These are phyloP conservation scores for Lipomyces starkeyi DNA, from an alignment of 805 yeast species.

Conservation along the genomic window DNA sequence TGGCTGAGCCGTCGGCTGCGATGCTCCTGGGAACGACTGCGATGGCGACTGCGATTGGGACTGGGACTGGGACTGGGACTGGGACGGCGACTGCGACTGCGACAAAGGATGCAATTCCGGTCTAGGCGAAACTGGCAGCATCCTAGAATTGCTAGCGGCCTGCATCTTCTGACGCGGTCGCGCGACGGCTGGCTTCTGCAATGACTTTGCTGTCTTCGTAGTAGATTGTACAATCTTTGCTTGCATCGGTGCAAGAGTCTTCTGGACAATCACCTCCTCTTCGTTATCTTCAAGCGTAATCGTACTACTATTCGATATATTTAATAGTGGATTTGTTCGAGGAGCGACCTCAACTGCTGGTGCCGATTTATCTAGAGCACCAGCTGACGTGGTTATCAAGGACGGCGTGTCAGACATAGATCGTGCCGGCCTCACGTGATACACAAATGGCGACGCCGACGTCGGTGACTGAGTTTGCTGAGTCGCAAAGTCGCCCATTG, in stretches of 20 bases:
- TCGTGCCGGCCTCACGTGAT: constrained; percentile 10
- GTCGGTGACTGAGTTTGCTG: background rate
- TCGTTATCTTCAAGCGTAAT: background rate
- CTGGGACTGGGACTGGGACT: no score
- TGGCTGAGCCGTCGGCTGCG: constrained; percentile 8
- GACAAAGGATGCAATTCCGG: background rate
- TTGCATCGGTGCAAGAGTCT: constrained; percentile 14
- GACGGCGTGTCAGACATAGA: constrained; percentile 16
- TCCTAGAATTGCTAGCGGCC: background rate
- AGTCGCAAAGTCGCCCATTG: background rate
- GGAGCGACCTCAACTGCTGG: background rate
- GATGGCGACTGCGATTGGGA: background rate
- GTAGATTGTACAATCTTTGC: background rate
- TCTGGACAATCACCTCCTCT: constrained; percentile 14
- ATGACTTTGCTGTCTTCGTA: background rate
- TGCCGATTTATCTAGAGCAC: background rate
- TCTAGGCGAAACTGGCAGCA: background rate
- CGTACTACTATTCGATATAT: background rate
- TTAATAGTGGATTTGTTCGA: background rate
- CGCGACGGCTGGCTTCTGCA: background rate
- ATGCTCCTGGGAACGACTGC: background rate
- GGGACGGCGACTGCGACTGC: no score
- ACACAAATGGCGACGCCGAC: constrained; percentile 16
- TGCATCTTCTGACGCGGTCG: background rate
- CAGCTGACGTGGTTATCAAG: constrained; percentile 5